Base-by-base conservation (phyloP, 2,329 filamentous ascomycete genomes). In the Fusarium marasasianum region DNA sequence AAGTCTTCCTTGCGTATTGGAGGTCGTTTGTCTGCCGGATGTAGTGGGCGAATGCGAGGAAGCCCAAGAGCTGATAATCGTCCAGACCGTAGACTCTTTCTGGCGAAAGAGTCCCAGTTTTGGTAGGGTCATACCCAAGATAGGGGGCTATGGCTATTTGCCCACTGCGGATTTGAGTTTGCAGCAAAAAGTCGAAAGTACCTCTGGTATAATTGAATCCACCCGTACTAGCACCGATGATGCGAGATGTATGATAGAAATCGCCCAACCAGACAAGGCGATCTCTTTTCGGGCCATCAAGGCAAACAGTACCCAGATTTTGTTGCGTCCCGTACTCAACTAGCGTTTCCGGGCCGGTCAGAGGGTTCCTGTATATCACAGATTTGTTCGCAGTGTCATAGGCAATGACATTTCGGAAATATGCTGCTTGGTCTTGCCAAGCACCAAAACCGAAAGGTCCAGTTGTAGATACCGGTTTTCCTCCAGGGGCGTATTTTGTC, bases 201-300 rank as follows among this genome's bases (percentile, higher is more conserved):
- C 63, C 63, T 24, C 60, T 64, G n/a, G 51, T 63, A 7, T 65
- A 50, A 9, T 65, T 51, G 17, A 65, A 65, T 8, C 60, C 60
- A 6, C 60, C 43, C 9, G 63, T 65, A 44, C 63, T 66, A 9
- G 63, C 63, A 9, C 63, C 60, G 11, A 66, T 66, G 41, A 66
- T 65, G 13, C 63, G 48, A n/a, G 48, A 66, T n/a, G 41, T 66
- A 11, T 66, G 63, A 8, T 65, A 66, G n/a, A 65, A 66, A 29
- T 66, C 48, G 17, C 63, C 63, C 3, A 66, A 43, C 63, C 63
- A 66, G 26, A 66, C 45, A 3, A 66, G 63, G 8, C 63, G 60
- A 37, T 65, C 63, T 13, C 63, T 63, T 31, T 65, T 66, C 5
- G 63, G 63, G 18, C 63, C 63, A 41, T 65, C 63, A 17, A 66